phyloP scores from a whole-genome alignment of 441 rosid genomes.

The Gossypium aridum region DNA sequence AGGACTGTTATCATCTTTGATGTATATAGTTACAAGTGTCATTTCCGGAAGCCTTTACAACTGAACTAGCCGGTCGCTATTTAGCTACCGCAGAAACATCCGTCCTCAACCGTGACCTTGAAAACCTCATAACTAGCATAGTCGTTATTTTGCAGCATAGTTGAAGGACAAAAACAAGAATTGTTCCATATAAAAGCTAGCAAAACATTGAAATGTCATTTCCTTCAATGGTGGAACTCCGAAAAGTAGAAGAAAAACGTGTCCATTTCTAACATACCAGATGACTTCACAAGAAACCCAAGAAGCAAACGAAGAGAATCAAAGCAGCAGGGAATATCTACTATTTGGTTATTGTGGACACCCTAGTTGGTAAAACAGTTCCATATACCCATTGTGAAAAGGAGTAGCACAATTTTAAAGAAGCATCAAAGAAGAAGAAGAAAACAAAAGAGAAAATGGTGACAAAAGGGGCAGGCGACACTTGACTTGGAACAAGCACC shows the following conservation, averaged over 20 bases:
- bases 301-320: background rate
- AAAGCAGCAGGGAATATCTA: background rate
- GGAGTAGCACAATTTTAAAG: background rate
- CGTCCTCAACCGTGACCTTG: background rate
- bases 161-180: background rate
- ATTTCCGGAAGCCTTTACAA: background rate
- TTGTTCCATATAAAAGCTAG: background rate
- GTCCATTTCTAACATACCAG: background rate
- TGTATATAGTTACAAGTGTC: background rate
- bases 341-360: constrained; percentile 5
- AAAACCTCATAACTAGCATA: background rate
- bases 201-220: background rate
- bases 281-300: background rate
- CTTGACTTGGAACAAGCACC: constrained; percentile 14
- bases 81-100: background rate
- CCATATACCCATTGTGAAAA: background rate
- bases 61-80: background rate
- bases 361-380: constrained; percentile 22
- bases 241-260: background rate
- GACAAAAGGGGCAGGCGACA: background rate
- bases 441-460: background rate
- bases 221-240: background rate
- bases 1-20: background rate
- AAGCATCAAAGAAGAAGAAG: background rate
- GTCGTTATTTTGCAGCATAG: background rate